phyloP scores from a whole-genome alignment of 2,329 filamentous ascomycete genomes.

The Bipolaris gigantea region DNA sequence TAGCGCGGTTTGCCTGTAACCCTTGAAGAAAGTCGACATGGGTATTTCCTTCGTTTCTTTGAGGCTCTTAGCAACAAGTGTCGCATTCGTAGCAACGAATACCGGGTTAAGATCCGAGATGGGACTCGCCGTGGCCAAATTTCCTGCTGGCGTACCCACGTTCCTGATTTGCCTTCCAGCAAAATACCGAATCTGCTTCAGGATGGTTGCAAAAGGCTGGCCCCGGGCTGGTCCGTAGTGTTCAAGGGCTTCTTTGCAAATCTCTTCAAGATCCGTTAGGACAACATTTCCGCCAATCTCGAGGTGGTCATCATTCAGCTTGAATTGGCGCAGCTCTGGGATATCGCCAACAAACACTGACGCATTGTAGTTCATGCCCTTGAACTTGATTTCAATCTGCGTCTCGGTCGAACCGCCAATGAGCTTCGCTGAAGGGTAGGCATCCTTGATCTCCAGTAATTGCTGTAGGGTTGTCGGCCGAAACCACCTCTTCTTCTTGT shows the following conservation, averaged over 20 bases:
- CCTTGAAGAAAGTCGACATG: constrained; percentile 89
- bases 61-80: constrained; percentile 77
- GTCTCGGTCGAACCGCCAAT: constrained; percentile 97
- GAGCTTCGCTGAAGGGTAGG: constrained; percentile 83
- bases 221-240: constrained; percentile 72
- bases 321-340: constrained; percentile 79
- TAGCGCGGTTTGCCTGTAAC: constrained; percentile 83
- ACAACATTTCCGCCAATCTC: constrained; percentile 93
- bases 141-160: constrained; percentile 94
- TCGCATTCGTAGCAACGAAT: constrained; percentile 82
- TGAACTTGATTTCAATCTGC: constrained; percentile 98
- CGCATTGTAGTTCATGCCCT: constrained; percentile 83
- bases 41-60: constrained; percentile 78
- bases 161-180: constrained; percentile 95
- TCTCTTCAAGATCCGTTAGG: constrained; percentile 84
- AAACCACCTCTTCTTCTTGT: constrained; percentile 93
- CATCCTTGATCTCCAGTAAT: constrained; percentile 86
- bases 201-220: constrained; percentile 86
- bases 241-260: constrained; percentile 76
- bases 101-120: constrained; percentile 97
- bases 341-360: constrained; percentile 96
- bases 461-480: constrained; percentile 84
- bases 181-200: constrained; percentile 94
- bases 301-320: constrained; percentile 76
- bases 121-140: constrained; percentile 89